Evolutionary conservation across 306 rosid species (phyloP), one percentile per base, ranked within the genome.

Genomic region (Mimosa bimucronata): DNA sequence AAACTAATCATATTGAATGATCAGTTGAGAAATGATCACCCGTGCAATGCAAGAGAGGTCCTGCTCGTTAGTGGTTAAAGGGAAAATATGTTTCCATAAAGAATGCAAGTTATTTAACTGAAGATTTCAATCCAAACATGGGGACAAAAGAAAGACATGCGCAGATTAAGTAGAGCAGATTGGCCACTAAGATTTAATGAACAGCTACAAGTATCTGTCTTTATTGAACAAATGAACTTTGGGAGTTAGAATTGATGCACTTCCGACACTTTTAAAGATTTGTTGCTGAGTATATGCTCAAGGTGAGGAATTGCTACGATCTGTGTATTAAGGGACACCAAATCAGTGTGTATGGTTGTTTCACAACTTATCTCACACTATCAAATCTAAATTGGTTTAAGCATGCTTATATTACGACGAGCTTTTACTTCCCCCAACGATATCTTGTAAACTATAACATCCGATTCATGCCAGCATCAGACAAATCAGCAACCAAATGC

Each of bases 61-160:
- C n/a, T n/a, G n/a, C n/a, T n/a, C n/a, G n/a, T 66, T 67, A 26
- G 40, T 53, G 45, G 30, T 10, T 31, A n/a, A 31, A 19, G 72
- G 7, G 16, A 12, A 34, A 19, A 37, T 37, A 37, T 37, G 23
- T 38, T 19, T 34, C 4, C 15, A 11, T 11, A 12, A 58, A 25
- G 18, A 25, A 58, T 58, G 4, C 48, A 8, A 66, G 19, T 34
- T 38, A 79, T 28, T 60, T 55, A 79, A 62, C 72, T 18, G 25
- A 44, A 70, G 11, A 52, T 82, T 50, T 82, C 75, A 71, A 34
- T 40, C 28, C 58, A 37, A 11, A 37, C 44, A 76, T 12, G 69
- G 29, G 42, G 79, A 41, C 18, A 57, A 38, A 10, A 58, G 19
- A 71, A 66, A 64, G 46, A 30, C 50, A 64, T 41, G 67, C 14